These are phyloP conservation scores for Conticribra guillardii DNA, from an alignment of 108 stramenopile genomes.

Conservation along the genomic window DNA sequence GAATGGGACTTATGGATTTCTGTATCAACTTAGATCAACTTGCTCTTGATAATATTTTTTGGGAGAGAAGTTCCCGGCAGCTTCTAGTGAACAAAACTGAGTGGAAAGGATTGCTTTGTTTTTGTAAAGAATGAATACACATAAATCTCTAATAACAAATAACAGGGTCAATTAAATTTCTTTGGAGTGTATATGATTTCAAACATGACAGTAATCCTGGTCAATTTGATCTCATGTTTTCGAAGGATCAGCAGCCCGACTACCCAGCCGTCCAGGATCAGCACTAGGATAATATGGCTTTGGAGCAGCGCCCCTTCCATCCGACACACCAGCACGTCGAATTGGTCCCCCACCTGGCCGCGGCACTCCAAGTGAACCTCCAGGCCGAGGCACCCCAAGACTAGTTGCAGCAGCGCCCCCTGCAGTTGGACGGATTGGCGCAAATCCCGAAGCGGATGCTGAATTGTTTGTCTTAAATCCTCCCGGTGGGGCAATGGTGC, in stretches of 20 bases:
- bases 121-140: too few species aligned
- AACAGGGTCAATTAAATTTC: too few species aligned
- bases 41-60: too few species aligned
- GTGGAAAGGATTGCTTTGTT: too few species aligned
- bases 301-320: conserved; percentile 44
- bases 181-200: too few species aligned
- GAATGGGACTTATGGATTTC: not conserved
- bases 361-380: conserved; percentile 53
- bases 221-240: too few species aligned
- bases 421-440: conserved; percentile 39
- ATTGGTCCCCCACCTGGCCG: conserved; percentile 77
- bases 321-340: conserved; percentile 58
- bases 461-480: conserved; percentile 37
- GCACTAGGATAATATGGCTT: conserved; percentile 88
- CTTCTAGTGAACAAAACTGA: too few species aligned
- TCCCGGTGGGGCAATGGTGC: conserved; percentile 41
- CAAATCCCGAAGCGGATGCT: conserved; percentile 60
- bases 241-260: conserved; percentile 23
- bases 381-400: conserved; percentile 43
- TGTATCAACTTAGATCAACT: too few species aligned
- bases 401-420: conserved; percentile 1
- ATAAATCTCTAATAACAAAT: too few species aligned
- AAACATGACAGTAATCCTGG: too few species aligned
- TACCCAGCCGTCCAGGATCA: conserved; percentile 78
- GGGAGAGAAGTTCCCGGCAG: too few species aligned